Evolutionary conservation across 495 filamentous ascomycete species (phyloP).

Genomic region (Parachaetomium inaequale): DNA sequence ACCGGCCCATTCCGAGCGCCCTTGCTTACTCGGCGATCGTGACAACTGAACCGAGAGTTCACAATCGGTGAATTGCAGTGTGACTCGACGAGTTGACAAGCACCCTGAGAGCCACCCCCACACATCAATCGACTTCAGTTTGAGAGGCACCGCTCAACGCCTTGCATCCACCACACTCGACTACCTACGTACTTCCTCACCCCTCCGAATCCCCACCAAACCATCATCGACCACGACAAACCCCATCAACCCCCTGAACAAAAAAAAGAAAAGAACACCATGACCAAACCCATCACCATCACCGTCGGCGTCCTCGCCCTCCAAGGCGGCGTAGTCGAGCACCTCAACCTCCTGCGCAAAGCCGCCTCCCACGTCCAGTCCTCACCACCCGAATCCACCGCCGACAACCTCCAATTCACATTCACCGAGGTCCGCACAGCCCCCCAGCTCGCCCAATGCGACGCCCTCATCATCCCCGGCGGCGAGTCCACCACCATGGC

Average conservation of each 20-base stretch:
- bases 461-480: constrained; percentile 85
- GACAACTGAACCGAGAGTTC: neutral
- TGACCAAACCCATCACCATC: constrained; percentile 26
- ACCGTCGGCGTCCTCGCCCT: constrained; percentile 86
- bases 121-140: neutral
- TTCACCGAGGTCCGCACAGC: constrained; percentile 80
- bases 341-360: constrained; percentile 68
- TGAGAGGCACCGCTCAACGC: neutral
- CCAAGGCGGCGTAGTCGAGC: constrained; percentile 91
- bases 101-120: neutral
- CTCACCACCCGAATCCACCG: too few species aligned
- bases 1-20: constrained; percentile 21
- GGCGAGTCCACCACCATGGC: constrained; percentile 95
- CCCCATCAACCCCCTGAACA: neutral
- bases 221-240: neutral
- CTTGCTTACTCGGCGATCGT: neutral
- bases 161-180: too few species aligned
- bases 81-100: neutral
- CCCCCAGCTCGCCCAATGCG: constrained; percentile 64
- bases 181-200: neutral
- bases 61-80: neutral
- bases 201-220: neutral
- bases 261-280: neutral
- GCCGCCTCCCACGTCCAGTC: constrained; percentile 45
- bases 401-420: constrained; percentile 37